Evolutionary conservation across 208 protist species (phyloP).

Genomic region (Leishmania turanica): DNA sequence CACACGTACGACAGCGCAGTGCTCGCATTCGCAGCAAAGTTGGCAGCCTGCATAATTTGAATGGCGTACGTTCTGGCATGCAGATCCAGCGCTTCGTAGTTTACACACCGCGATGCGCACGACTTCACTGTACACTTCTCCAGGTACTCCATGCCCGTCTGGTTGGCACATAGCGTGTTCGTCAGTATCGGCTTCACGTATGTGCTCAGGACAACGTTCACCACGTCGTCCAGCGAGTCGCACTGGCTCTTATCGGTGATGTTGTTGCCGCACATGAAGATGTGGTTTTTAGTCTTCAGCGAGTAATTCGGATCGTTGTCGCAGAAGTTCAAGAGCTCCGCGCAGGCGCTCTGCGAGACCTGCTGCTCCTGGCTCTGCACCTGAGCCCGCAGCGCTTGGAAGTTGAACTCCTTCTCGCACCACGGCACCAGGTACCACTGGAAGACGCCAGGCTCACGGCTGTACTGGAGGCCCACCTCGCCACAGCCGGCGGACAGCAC

Average conservation of each 20-base stretch:
- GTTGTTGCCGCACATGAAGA: conserved; percentile 55
- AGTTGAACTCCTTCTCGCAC: conserved; percentile 51
- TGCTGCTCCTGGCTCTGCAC: conserved; percentile 27
- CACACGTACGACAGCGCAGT: conserved; percentile 62
- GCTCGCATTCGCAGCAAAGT: conserved; percentile 53
- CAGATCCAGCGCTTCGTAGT: conserved; percentile 31
- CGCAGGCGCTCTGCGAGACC: conserved; percentile 41
- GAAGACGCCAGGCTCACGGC: conserved; percentile 66
- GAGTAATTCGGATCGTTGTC: conserved; percentile 29
- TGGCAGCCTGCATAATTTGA: conserved; percentile 30
- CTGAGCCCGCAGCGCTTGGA: conserved; percentile 34
- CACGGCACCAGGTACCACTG: conserved; percentile 84
- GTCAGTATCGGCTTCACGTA: conserved; percentile 50
- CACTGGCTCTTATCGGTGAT: conserved; percentile 31
- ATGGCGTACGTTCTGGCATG: conserved; percentile 29
- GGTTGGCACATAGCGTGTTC: conserved; percentile 55
- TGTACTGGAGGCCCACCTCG: conserved; percentile 65
- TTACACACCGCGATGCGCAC: conserved; percentile 47
- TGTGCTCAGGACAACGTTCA: conserved; percentile 33
- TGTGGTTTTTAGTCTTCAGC: background rate
- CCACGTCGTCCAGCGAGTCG: conserved; percentile 44
- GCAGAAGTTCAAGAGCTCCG: conserved; percentile 59
- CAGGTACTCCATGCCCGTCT: conserved; percentile 37
- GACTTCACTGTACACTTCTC: conserved; percentile 53
- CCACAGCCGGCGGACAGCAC: conserved; percentile 45